phyloP scores from a whole-genome alignment of 345 rosid genomes.

The Camelina laxa region DNA sequence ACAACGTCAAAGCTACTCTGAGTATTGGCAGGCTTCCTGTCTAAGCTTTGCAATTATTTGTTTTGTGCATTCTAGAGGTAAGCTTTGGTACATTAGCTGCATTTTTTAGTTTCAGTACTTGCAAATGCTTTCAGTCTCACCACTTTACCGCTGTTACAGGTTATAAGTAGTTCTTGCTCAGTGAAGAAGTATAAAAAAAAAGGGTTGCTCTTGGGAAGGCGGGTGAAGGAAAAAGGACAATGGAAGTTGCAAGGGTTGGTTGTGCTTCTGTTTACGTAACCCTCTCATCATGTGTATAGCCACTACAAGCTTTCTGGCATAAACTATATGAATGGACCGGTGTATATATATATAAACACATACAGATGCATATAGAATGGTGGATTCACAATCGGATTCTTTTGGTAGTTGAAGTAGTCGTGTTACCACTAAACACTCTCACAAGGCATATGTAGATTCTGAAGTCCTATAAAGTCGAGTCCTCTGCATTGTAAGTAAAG shows the following conservation, averaged over 20 bases:
- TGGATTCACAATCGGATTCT: constrained; percentile 90
- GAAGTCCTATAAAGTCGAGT: constrained; percentile 18
- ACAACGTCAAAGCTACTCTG: constrained; percentile 58
- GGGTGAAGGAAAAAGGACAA: constrained; percentile 49
- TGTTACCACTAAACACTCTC: constrained; percentile 25
- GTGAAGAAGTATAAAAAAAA: constrained; percentile 55
- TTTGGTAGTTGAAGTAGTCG: constrained; percentile 44
- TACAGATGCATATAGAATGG: constrained; percentile 38
- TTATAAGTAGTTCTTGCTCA: constrained; percentile 55
- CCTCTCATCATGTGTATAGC: constrained; percentile 45
- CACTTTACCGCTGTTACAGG: constrained; percentile 55
- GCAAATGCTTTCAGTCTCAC: constrained; percentile 11
- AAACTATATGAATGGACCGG: constrained; percentile 34
- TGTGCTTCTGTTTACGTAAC: constrained; percentile 49
- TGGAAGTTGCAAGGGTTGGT: constrained; percentile 49
- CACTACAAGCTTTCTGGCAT: constrained; percentile 45
- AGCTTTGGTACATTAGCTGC: background rate
- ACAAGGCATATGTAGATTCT: constrained; percentile 31
- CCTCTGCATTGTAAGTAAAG: constrained; percentile 38
- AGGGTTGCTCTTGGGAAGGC: constrained; percentile 51
- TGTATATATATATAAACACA: constrained; percentile 44
- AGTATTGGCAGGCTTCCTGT: constrained; percentile 64
- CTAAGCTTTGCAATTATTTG: constrained; percentile 77
- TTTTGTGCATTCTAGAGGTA: constrained; percentile 90
- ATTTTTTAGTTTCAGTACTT: constrained; percentile 9